Evolutionary conservation across 257 asterid species (phyloP).

Genomic region (Linaria vulgaris): DNA sequence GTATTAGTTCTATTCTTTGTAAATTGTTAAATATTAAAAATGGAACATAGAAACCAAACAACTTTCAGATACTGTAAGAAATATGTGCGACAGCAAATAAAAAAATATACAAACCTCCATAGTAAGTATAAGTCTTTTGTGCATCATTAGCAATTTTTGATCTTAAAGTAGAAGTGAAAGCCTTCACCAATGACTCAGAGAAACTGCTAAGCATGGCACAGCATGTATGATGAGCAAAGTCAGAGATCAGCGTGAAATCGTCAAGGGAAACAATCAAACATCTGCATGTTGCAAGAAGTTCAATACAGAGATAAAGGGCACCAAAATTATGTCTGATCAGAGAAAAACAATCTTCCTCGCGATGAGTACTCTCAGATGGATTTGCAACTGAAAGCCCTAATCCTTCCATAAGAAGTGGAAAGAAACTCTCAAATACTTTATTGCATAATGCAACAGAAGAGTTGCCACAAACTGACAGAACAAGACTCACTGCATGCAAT

Average conservation of each 20-base stretch:
- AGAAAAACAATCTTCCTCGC: slow-evolving; percentile 29
- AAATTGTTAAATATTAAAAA: slow-evolving; percentile 1
- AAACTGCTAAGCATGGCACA: slow-evolving; percentile 48
- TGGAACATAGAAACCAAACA: slow-evolving; percentile 1
- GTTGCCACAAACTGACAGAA: slow-evolving; percentile 62
- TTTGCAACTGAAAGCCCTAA: slow-evolving; percentile 55
- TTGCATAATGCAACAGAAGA: slow-evolving; percentile 62
- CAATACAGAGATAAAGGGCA: slow-evolving; percentile 62
- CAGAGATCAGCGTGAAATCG: slow-evolving; percentile 27
- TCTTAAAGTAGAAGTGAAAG: slow-evolving; percentile 47
- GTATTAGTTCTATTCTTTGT: neutral
- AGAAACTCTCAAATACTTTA: slow-evolving; percentile 67
- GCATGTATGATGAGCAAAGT: slow-evolving; percentile 42
- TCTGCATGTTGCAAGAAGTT: slow-evolving; percentile 80
- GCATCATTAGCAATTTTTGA: slow-evolving; percentile 41
- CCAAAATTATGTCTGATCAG: slow-evolving; percentile 49
- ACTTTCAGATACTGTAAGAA: neutral
- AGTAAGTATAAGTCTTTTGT: slow-evolving; percentile 42
- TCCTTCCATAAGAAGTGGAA: slow-evolving; percentile 57
- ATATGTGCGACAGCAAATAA: neutral
- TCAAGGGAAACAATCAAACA: slow-evolving; percentile 45
- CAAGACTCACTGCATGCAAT: slow-evolving; percentile 69
- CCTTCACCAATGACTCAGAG: slow-evolving; percentile 45
- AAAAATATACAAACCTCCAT: slow-evolving; percentile 51
- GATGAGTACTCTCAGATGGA: slow-evolving; percentile 32